Percentiles rank a stretch among this genome's conserved stretches.
Evolutionary conservation across 371 early-diverging fungal species (phyloP).

Genomic region (Parasitella parasitica): DNA sequence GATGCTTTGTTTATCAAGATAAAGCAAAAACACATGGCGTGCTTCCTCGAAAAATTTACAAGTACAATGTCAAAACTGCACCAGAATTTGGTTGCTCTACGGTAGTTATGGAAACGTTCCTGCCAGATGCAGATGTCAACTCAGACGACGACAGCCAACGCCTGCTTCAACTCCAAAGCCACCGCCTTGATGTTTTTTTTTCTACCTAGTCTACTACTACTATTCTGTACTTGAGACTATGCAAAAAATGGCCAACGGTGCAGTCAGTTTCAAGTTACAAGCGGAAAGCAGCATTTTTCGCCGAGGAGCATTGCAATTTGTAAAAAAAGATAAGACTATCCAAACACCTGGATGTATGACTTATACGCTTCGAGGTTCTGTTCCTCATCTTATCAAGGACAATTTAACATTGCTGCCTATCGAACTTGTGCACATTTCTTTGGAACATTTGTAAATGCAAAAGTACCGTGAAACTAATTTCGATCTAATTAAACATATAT

Average conservation of each 20-base stretch:
- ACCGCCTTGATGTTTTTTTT: constrained; percentile 8
- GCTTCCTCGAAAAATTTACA: no score
- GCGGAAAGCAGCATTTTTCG: constrained; percentile 23
- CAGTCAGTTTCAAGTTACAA: constrained; percentile 25
- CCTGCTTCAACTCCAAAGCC: constrained; percentile 5
- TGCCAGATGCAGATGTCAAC: background rate
- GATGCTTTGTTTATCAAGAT: background rate
- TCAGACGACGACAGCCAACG: background rate
- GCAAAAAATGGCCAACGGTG: constrained; percentile 31
- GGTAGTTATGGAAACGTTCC: no score
- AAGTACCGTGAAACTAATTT: no score
- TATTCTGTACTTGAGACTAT: no score
- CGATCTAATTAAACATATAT: no score
- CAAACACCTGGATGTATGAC: constrained; percentile 74
- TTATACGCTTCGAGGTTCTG: constrained; percentile 70
- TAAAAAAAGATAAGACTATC: constrained; percentile 34
- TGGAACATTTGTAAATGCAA: constrained; percentile 61
- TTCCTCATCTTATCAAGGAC: constrained; percentile 76
- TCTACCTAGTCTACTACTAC: no score
- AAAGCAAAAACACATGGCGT: no score
- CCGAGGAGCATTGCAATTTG: constrained; percentile 43
- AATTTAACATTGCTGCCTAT: constrained; percentile 49
- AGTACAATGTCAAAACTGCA: background rate
- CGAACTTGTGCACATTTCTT: constrained; percentile 48
- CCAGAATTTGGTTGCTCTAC: no score